Base-by-base conservation (phyloP, 2,329 filamentous ascomycete genomes). In the Ilyonectria robusta region DNA sequence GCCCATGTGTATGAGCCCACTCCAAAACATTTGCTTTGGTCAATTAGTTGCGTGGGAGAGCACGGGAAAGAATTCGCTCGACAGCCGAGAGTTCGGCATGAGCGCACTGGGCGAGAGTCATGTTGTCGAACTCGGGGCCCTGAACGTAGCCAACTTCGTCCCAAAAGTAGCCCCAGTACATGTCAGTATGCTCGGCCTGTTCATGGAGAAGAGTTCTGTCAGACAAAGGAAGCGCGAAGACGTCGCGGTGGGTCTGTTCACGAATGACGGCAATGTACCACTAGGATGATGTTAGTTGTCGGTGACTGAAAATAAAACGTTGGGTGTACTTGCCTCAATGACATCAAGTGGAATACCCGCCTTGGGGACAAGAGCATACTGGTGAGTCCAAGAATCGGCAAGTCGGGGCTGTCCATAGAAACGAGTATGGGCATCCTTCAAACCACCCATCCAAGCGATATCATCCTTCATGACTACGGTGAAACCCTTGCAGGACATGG, bases 391-490 rank as follows among this genome's bases (percentile, higher is more conserved):
- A 37, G 78, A 70, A 19, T 82, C 70, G 1, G 87, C 82, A 59
- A 81, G 82, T 5, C 79, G 81, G 1, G 89, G 88, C 74, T 86
- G 81, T 53, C 84, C 84, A 71, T 82, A 84, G 23, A 80, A 77
- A 6, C 74, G 75, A 55, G 80, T 69, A 53, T 81, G 80, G 17
- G 68, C 51, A 0, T 83, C 78, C 0, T 74, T 47, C 68, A 88
- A 72, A 17, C 77, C 75, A 3, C 79, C 79, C n/a, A 83, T 59
- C 59, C 72, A 83, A 7, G 86, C 83, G 69, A 92, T 82, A 70
- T 88, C 85, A 71, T 90, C 87, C 78, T 91, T 91, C 81, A 89
- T 87, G n/a, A 84, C 68, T 1, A 86, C 81, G 4, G 87, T 89
- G 75, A 92, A 91, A 2, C 89, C 90, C 2, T 85, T 83, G 73